Base-by-base conservation (phyloP, 1,139 yeast species). In the Kodamaea fungicola region DNA sequence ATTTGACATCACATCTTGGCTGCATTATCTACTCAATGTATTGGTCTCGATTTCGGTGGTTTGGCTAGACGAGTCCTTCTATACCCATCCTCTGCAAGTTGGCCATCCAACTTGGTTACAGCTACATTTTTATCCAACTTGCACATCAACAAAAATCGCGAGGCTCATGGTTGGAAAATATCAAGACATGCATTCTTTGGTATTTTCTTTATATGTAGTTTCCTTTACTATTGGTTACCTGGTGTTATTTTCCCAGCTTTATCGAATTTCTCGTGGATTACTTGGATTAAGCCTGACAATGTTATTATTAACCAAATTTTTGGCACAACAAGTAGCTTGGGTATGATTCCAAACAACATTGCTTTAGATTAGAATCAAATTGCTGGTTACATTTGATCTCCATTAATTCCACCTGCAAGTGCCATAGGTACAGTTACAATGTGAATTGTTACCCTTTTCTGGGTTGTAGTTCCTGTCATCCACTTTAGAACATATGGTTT, bases 351-450 rank as follows among this genome's bases (percentile, higher is more conserved):
- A 21, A 54, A 76, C 37, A 36, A 34, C 34, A 61, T 76, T 2
- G 55, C 57, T 7, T 61, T 64, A 43, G 69, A 62, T 50, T 68
- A 74, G 74, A 67, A 65, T 48, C 74, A 68, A 52, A 60, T 69
- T 35, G 62, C 71, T 28, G 83, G 80, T 37, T 77, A 74, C 57
- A 61, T 77, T 42, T 79, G 81, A 10, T 74, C 83, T 21, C 87
- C 90, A 8, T 68, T 83, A 51, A 71, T 80, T 46, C 83, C 87
- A 6, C 89, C 90, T 23, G 76, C 80, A 35, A 64, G 74, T 37
- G 74, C 82, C 12, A 61, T 76, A 39, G 64, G 71, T 27, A 79
- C 82, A 46, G 67, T 76, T 42, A 62, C 72, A 40, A 32, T 36
- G 26, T 56, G 53, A 16, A 45, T 55, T 38, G 60, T 51, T 29